These are phyloP conservation scores for Nicotiana noctiflora DNA, from an alignment of 257 asterid species.

Conservation along the genomic window DNA sequence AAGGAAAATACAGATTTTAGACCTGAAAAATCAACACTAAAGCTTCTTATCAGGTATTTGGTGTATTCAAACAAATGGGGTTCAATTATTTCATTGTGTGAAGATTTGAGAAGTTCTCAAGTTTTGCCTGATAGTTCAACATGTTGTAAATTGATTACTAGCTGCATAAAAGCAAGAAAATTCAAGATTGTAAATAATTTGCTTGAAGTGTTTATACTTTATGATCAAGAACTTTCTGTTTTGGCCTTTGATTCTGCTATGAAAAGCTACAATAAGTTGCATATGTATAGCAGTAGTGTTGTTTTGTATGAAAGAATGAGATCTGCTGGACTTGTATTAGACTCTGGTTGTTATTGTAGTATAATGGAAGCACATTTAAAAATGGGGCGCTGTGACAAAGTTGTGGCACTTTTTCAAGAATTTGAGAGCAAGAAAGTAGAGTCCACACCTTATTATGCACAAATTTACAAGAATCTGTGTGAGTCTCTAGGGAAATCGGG, in stretches of 20 bases:
- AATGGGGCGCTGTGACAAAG: slow-evolving; percentile 32
- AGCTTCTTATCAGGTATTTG: slow-evolving; percentile 65
- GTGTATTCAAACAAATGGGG: slow-evolving; percentile 49
- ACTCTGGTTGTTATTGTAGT: slow-evolving; percentile 43
- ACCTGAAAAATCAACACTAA: slow-evolving; percentile 50
- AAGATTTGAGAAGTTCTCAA: slow-evolving; percentile 41
- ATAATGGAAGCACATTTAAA: slow-evolving; percentile 68
- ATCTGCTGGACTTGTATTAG: slow-evolving; percentile 32
- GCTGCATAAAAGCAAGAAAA: slow-evolving; percentile 66
- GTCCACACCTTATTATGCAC: slow-evolving; percentile 9
- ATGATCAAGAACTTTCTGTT: slow-evolving; percentile 36
- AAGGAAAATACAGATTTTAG: slow-evolving; percentile 35
- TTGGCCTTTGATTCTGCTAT: slow-evolving; percentile 64
- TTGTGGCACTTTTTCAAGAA: slow-evolving; percentile 39
- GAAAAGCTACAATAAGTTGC: slow-evolving; percentile 80
- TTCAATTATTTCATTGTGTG: slow-evolving; percentile 29
- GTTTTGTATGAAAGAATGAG: slow-evolving; percentile 42
- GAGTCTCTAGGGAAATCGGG: slow-evolving; percentile 60
- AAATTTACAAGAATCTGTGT: slow-evolving; percentile 49
- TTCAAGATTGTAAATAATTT: slow-evolving; percentile 47
- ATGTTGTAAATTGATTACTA: slow-evolving; percentile 44
- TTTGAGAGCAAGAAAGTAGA: slow-evolving; percentile 21
- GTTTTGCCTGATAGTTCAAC: slow-evolving; percentile 52
- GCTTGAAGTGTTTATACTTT: slow-evolving; percentile 35
- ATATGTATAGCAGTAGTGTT: slow-evolving; percentile 64